These are phyloP conservation scores for Lachancea meyersii DNA, from an alignment of 805 yeast species.

Conservation along the genomic window DNA sequence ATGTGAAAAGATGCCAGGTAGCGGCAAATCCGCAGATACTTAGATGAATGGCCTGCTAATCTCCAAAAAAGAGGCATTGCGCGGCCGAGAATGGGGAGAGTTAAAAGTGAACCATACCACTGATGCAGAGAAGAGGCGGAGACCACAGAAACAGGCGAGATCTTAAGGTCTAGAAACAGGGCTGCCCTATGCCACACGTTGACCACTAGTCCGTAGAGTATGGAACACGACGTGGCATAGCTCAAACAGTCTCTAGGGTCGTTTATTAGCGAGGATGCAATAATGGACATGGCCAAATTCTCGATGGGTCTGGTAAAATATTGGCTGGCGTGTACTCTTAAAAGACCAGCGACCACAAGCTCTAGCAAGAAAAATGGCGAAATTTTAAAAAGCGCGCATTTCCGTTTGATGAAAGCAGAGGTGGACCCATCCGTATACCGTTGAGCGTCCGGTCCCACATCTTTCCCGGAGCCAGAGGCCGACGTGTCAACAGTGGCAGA, in stretches of 20 bases:
- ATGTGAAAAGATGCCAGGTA: constrained; percentile 29
- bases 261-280: constrained; percentile 32
- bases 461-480: not conserved
- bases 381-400: not conserved
- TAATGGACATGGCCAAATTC: constrained; percentile 25
- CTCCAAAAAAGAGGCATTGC: constrained; percentile 1
- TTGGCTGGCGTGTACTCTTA: constrained; percentile 17
- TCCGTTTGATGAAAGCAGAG: not conserved
- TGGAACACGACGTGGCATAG: constrained; percentile 28
- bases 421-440: not conserved
- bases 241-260: constrained; percentile 26
- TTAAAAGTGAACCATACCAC: constrained; percentile 3
- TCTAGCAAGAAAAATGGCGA: constrained; percentile 10
- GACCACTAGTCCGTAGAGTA: constrained; percentile 22
- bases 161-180: constrained; percentile 2
- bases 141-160: not conserved
- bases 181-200: constrained; percentile 11
- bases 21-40: constrained; percentile 15
- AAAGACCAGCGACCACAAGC: constrained; percentile 17
- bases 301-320: constrained; percentile 24
- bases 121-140: not conserved
- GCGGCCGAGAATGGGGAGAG: not conserved
- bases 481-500: not conserved
- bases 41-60: constrained; percentile 11
- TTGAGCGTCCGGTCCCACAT: not conserved